These are phyloP conservation scores for Fraxinus anomala DNA, from an alignment of 257 asterid genomes.

Conservation along the genomic window DNA sequence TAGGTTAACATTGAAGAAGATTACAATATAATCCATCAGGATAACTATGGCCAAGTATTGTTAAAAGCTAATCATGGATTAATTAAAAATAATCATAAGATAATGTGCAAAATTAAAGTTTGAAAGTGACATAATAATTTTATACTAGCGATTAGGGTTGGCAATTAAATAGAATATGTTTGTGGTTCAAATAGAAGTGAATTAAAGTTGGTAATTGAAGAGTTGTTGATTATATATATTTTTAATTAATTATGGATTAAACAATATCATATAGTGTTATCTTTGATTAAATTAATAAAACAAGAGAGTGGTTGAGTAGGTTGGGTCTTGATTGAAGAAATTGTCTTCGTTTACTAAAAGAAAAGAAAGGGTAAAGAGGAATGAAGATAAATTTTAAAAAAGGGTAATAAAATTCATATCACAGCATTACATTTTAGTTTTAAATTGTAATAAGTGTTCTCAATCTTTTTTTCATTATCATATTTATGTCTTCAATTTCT, in stretches of 20 bases:
- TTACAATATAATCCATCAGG: conserved; percentile 23
- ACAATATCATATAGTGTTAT: neutral
- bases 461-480: no score
- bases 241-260: conserved; percentile 27
- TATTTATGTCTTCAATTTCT: no score
- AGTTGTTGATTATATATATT: conserved; percentile 31
- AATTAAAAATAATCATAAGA: conserved; percentile 10
- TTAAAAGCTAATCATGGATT: conserved; percentile 6
- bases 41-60: conserved; percentile 28
- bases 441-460: no score
- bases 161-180: conserved; percentile 26
- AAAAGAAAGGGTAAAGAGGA: no score
- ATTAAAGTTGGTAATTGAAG: conserved; percentile 38
- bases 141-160: conserved; percentile 4
- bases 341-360: neutral
- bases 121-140: conserved; percentile 21
- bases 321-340: neutral
- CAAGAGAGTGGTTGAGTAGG: neutral
- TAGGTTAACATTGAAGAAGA: conserved; percentile 18
- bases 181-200: conserved; percentile 40
- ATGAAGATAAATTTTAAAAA: no score
- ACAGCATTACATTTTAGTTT: no score
- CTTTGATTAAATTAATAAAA: neutral
- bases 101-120: conserved; percentile 18
- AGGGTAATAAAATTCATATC: no score